A percentile compares a stretch with the other conserved stretches of the same genome.
Conservation (phyloP, 108 stramenopile genomes). For the Fragilariopsis cylindrus region DNA sequence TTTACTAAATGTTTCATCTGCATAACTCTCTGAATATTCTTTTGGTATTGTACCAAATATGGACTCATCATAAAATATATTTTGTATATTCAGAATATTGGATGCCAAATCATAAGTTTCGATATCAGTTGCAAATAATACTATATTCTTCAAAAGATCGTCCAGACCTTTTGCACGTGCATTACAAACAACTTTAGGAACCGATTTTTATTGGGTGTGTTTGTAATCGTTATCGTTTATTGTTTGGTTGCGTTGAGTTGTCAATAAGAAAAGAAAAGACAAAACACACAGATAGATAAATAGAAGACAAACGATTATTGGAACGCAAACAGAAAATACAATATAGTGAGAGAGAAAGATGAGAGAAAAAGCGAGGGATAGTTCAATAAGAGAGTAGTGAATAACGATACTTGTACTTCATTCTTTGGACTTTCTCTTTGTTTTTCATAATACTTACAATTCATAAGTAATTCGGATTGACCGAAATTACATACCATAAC, state of each 20-base stretch:
- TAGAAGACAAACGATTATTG: neutral
- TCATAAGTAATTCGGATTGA: slow-evolving; percentile 73
- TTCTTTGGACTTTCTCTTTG: too few relatives aligned
- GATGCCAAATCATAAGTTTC: slow-evolving; percentile 59
- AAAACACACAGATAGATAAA: too few relatives aligned
- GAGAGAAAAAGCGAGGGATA: neutral
- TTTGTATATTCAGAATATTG: slow-evolving; percentile 38
- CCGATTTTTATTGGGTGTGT: too few relatives aligned
- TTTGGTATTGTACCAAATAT: slow-evolving; percentile 51
- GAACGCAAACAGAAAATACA: too few relatives aligned
- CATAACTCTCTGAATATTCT: slow-evolving; percentile 52
- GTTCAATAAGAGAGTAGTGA: neutral
- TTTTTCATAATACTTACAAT: slow-evolving; percentile 52
- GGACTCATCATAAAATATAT: slow-evolving; percentile 48
- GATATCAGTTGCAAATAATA: slow-evolving; percentile 65
- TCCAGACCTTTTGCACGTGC: slow-evolving; percentile 51
- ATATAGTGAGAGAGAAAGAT: neutral
- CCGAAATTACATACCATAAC: slow-evolving; percentile 85
- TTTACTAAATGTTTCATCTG: slow-evolving; percentile 57
- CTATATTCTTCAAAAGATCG: slow-evolving; percentile 38
- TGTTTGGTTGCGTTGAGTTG: too few relatives aligned
- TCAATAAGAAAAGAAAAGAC: too few relatives aligned
- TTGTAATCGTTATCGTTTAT: too few relatives aligned
- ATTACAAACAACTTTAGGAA: slow-evolving; percentile 10
- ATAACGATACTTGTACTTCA: neutral